Conservation (phyloP, 2,329 filamentous ascomycete species). For the Colletotrichum lindemuthianum region DNA sequence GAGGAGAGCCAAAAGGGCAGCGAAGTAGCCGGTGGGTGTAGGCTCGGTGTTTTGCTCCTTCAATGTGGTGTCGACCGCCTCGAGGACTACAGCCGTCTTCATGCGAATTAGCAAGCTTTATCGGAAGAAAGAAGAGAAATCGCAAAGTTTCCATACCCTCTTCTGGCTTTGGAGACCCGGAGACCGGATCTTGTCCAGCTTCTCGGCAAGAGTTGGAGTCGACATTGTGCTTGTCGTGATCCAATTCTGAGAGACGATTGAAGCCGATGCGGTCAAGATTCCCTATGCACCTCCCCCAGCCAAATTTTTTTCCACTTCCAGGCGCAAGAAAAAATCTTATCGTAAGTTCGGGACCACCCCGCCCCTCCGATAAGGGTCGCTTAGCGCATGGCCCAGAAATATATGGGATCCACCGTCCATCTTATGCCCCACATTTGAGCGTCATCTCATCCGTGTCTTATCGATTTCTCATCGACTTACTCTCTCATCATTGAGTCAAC, state of each 20-base stretch:
- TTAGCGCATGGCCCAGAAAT: not conserved
- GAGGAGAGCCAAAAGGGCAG: constrained; percentile 89
- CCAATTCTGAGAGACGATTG: constrained; percentile 32
- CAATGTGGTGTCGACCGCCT: constrained; percentile 92
- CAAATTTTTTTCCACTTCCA: constrained; percentile 32
- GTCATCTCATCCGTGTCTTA: not conserved
- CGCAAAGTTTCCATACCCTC: constrained; percentile 67
- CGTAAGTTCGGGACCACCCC: constrained; percentile 25
- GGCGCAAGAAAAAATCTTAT: constrained; percentile 37
- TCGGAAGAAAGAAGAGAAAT: constrained; percentile 28
- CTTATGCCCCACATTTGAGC: not conserved
- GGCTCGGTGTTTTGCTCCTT: constrained; percentile 85
- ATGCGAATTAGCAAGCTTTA: constrained; percentile 16
- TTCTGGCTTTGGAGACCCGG: constrained; percentile 96
- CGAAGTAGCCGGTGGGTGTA: constrained; percentile 93
- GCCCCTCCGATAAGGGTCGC: constrained; percentile 9
- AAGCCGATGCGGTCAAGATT: constrained; percentile 14
- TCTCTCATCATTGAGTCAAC: not conserved
- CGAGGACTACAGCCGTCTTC: constrained; percentile 85
- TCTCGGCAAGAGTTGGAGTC: constrained; percentile 76
- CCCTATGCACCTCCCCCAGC: constrained; percentile 8
- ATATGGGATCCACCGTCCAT: not conserved
- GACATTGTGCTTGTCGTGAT: constrained; percentile 53
- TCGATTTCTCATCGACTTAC: not conserved
- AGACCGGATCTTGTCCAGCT: constrained; percentile 96